Percentiles rank a stretch among this genome's conserved stretches.
These are phyloP conservation scores for Aspergillus quadrilineatus DNA, from an alignment of 2,329 filamentous ascomycete genomes.

Conservation along the genomic window DNA sequence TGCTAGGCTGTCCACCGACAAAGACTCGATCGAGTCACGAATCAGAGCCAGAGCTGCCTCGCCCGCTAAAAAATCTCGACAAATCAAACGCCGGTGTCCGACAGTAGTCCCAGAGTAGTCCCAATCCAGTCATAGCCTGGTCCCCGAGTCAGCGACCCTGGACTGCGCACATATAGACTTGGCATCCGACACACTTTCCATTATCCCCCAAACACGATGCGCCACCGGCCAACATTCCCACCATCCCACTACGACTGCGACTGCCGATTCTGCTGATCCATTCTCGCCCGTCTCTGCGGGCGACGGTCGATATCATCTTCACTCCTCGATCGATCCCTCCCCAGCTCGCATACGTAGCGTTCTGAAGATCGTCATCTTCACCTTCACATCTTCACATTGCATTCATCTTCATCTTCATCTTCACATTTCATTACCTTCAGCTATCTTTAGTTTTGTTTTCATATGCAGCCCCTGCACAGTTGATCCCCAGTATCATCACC, in stretches of 20 bases:
- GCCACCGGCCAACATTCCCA: slow-evolving; percentile 1
- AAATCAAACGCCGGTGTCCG: neutral
- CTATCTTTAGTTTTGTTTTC: neutral
- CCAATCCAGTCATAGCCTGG: neutral
- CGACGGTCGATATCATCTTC: too few species aligned
- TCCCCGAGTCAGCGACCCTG: neutral
- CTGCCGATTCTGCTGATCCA: too few species aligned
- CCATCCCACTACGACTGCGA: neutral
- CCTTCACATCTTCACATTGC: too few species aligned
- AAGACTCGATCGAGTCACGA: neutral
- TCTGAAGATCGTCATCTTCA: too few species aligned
- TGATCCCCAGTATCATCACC: slow-evolving; percentile 17
- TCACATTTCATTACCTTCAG: too few species aligned
- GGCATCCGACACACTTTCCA: neutral
- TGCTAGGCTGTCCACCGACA: neutral
- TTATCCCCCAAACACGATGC: slow-evolving; percentile 1
- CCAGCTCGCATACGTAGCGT: too few species aligned
- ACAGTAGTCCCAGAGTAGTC: neutral
- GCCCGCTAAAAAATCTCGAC: neutral
- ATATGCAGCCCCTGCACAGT: neutral
- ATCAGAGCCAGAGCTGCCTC: neutral
- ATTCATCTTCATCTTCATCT: too few species aligned
- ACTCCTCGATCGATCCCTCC: too few species aligned
- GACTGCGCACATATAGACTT: slow-evolving; percentile 2
- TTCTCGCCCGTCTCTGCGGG: too few species aligned